Evolutionary conservation across 345 rosid species (phyloP).

Genomic region (Zanthoxylum bungeanum): DNA sequence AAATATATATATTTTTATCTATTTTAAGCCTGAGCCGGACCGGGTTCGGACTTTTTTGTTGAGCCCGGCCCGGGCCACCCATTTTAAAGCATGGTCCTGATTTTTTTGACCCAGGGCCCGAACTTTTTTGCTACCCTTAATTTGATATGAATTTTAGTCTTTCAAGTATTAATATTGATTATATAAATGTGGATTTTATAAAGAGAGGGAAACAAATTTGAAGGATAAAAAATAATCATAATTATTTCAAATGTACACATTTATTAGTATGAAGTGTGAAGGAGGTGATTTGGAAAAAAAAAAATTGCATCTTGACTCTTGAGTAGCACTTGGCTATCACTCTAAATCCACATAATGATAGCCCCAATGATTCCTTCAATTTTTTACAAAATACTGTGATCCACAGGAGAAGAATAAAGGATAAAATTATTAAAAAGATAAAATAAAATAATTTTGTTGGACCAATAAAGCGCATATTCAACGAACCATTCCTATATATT

Average conservation of each 20-base stretch:
- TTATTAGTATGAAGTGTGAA: slow-evolving; percentile 24
- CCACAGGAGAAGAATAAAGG: slow-evolving; percentile 1
- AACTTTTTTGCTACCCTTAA: no score
- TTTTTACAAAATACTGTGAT: slow-evolving; percentile 11
- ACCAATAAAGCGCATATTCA: no score
- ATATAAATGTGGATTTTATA: slow-evolving; percentile 7
- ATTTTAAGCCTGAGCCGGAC: no score
- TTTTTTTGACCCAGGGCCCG: no score
- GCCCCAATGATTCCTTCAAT: neutral
- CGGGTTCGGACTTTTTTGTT: no score
- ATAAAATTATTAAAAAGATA: neutral
- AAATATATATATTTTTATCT: no score
- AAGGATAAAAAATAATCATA: slow-evolving; percentile 13
- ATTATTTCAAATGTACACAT: slow-evolving; percentile 29
- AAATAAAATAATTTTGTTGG: no score
- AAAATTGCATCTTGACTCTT: no score
- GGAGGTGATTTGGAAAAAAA: slow-evolving; percentile 15
- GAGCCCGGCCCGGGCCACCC: no score
- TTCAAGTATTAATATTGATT: slow-evolving; percentile 7
- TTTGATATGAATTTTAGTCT: slow-evolving; percentile 14
- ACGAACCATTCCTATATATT: no score
- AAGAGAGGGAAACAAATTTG: slow-evolving; percentile 9
- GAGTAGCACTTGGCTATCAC: slow-evolving; percentile 12
- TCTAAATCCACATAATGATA: slow-evolving; percentile 17
- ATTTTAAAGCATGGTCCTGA: no score